Evolutionary conservation across 1,284 basidiomycete species (phyloP).

Genomic region (Agaricales sp.): DNA sequence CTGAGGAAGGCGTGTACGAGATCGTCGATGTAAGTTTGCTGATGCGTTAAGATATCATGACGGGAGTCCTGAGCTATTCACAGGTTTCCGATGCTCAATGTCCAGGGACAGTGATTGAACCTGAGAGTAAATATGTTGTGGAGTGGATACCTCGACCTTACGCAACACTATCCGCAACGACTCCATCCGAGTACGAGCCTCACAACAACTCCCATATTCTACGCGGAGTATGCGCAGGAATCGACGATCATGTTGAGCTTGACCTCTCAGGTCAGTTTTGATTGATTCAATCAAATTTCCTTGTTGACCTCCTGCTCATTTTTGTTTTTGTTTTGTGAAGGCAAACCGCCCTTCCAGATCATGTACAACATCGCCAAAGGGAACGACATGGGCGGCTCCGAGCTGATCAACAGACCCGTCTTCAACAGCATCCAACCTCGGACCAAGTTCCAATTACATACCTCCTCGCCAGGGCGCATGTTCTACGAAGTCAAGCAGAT

Average conservation of each 20-base stretch:
- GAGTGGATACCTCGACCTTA: slow-evolving; percentile 69
- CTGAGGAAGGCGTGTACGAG: slow-evolving; percentile 67
- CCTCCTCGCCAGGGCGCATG: slow-evolving; percentile 69
- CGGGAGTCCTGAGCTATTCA: slow-evolving; percentile 8
- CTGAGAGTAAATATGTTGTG: slow-evolving; percentile 59
- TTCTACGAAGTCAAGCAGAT: slow-evolving; percentile 86
- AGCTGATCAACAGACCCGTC: slow-evolving; percentile 57
- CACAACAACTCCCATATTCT: slow-evolving; percentile 64
- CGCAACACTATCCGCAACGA: slow-evolving; percentile 47
- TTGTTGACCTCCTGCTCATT: slow-evolving; percentile 4
- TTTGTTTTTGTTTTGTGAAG: no score
- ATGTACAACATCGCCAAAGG: slow-evolving; percentile 69
- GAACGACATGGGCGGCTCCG: slow-evolving; percentile 47
- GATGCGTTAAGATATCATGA: slow-evolving; percentile 2
- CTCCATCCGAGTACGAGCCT: slow-evolving; percentile 40
- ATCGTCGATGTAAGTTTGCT: slow-evolving; percentile 48
- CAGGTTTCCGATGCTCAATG: slow-evolving; percentile 81
- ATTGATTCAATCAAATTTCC: background rate
- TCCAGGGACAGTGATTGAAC: slow-evolving; percentile 57
- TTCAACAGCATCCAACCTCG: slow-evolving; percentile 81
- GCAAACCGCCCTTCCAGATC: slow-evolving; percentile 80
- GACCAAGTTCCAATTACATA: slow-evolving; percentile 79
- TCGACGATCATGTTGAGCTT: slow-evolving; percentile 71
- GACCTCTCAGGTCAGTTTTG: slow-evolving; percentile 55
- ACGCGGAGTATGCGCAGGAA: slow-evolving; percentile 72